These are phyloP conservation scores for Kluyveromyces siamensis DNA, from an alignment of 805 yeast species.

Conservation along the genomic window DNA sequence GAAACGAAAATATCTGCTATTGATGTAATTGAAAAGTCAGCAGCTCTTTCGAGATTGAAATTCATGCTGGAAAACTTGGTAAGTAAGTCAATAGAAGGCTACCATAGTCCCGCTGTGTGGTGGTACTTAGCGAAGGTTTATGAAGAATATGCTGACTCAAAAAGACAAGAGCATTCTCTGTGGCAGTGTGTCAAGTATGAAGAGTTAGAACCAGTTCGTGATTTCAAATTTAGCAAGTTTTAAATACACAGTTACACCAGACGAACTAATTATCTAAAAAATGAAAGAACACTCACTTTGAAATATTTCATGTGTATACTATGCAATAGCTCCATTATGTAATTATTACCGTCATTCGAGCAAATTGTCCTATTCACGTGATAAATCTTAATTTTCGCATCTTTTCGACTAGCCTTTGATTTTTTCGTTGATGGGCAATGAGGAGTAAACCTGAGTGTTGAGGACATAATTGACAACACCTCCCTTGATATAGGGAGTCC, in stretches of 20 bases:
- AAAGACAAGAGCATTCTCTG: slow-evolving; percentile 39
- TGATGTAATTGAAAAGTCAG: slow-evolving; percentile 45
- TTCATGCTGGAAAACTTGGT: slow-evolving; percentile 31
- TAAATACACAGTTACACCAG: slow-evolving; percentile 4
- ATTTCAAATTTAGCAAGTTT: slow-evolving; percentile 24
- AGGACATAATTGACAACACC: too few relatives aligned
- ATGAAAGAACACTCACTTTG: neutral
- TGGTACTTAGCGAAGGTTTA: slow-evolving; percentile 56
- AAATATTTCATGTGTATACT: neutral
- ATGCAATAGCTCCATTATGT: neutral
- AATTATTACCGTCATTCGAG: neutral
- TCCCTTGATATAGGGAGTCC: too few relatives aligned
- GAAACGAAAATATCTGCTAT: slow-evolving; percentile 31
- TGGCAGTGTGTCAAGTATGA: slow-evolving; percentile 61
- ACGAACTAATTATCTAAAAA: neutral
- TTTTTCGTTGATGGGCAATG: too few relatives aligned
- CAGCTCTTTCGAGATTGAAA: slow-evolving; percentile 50
- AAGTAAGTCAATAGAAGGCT: slow-evolving; percentile 33
- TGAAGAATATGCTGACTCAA: slow-evolving; percentile 46
- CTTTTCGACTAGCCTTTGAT: too few relatives aligned
- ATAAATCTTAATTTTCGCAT: too few relatives aligned
- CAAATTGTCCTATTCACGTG: neutral
- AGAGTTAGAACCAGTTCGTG: slow-evolving; percentile 48
- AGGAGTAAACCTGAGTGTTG: too few relatives aligned
- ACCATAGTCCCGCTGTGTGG: slow-evolving; percentile 54